Evolutionary conservation across 495 filamentous ascomycete species (phyloP), one percentile per base, ranked within the genome.

Genomic region (Neurospora tetraspora): DNA sequence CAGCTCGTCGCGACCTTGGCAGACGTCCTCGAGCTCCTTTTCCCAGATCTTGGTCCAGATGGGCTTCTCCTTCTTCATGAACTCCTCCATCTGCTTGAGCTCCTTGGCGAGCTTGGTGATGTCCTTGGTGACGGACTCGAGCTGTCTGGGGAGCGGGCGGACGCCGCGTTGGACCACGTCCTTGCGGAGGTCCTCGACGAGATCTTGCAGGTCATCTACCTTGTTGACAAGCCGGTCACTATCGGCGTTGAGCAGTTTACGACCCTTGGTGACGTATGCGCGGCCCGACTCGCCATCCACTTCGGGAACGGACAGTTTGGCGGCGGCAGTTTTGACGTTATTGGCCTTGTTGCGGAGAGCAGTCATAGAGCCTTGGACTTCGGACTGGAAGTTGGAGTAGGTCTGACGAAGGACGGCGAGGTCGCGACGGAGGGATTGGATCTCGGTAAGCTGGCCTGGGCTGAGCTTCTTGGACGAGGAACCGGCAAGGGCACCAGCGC

Each of bases 41-140:
- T 98, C 94, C 96, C 96, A 98, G 73, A 98, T 96, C 86, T 97
- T 97, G 34, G 92, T 96, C 93, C 96, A 99, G 65, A 97, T 83
- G 0, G 96, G 96, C 81, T 96, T 97, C 87, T 99, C 96, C 34
- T 86, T 86, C 76, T 90, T 91, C 79, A 98, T 87, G 84, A 91
- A 97, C 45, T 97, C 94, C 75, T 96, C 90, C 90, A 98, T 92
- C 84, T 93, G 94, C 89, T 94, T 97, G 53, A 99, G 90, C 77
- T 98, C 94, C 73, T 92, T 87, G 69, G 90, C 92, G 14, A 93
- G 90, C 71, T 84, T 79, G 72, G 91, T 89, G 72, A 98, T 93
- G 75, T 97, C 95, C 77, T 94, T 95, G 72, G 91, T 89, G 20
- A 97, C 94, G 59, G 81, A 85, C 80, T 97, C 94, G 71, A 99